Percentiles rank a stretch among this genome's conserved stretches.
These are phyloP conservation scores for Penicillium psychrofluorescens DNA, from an alignment of 495 filamentous ascomycete species.

Conservation along the genomic window DNA sequence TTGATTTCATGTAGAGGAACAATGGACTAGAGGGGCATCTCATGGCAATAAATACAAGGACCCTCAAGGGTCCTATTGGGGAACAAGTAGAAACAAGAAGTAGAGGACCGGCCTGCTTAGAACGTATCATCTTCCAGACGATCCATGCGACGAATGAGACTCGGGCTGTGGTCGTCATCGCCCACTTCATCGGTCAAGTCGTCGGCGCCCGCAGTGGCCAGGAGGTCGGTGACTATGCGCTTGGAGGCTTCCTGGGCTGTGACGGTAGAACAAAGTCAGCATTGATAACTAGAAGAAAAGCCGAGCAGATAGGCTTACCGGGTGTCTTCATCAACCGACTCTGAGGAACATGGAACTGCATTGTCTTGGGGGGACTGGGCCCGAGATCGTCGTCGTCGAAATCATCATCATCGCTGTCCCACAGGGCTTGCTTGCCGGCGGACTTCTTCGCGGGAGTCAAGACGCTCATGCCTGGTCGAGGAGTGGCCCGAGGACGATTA, in stretches of 20 bases:
- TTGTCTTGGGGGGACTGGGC: constrained; percentile 90
- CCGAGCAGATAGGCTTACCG: constrained; percentile 46
- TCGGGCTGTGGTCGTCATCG: constrained; percentile 61
- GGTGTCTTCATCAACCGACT: constrained; percentile 85
- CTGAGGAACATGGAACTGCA: constrained; percentile 90
- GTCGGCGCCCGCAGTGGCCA: constrained; percentile 63
- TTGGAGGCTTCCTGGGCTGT: constrained; percentile 82
- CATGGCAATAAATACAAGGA: no score
- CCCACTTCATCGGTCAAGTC: constrained; percentile 36
- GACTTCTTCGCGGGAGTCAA: constrained; percentile 53
- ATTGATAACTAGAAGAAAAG: background rate
- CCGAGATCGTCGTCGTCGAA: constrained; percentile 52
- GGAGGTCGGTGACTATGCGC: constrained; percentile 84
- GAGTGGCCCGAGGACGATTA: constrained; percentile 29
- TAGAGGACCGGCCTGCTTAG: constrained; percentile 18
- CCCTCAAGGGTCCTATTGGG: background rate
- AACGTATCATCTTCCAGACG: constrained; percentile 66
- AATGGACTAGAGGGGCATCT: no score
- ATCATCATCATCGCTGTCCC: constrained; percentile 60
- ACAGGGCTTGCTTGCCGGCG: constrained; percentile 28
- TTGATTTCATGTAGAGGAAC: no score
- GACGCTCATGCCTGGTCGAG: constrained; percentile 70
- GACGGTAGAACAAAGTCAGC: background rate
- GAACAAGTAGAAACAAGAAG: background rate
- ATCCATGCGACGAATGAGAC: constrained; percentile 61